phyloP scores from a whole-genome alignment of 768 basidiomycete species.

The Termitomyces sp. region DNA sequence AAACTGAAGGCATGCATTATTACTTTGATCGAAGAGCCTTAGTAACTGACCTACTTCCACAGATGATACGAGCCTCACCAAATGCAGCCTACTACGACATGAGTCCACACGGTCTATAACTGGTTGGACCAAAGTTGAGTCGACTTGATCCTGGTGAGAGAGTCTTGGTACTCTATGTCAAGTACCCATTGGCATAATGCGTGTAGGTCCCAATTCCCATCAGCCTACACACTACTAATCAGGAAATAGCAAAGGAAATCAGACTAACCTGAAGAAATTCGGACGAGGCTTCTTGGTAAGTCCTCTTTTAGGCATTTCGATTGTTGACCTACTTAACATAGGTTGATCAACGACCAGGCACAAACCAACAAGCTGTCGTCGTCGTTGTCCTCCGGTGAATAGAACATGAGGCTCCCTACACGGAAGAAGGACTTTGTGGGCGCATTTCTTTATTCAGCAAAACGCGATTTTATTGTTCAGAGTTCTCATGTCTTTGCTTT shows the following conservation, averaged over 20 bases:
- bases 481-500: not conserved
- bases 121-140: not conserved
- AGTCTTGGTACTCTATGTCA: not conserved
- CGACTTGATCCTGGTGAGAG: not conserved
- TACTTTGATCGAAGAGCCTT: no score
- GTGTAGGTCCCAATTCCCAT: not conserved
- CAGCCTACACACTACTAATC: not conserved
- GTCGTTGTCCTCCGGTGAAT: slow-evolving; percentile 2
- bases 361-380: not conserved
- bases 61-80: not conserved
- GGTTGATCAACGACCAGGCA: slow-evolving; percentile 4
- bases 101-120: not conserved
- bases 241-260: not conserved
- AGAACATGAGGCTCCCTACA: slow-evolving; percentile 9
- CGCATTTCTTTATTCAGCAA: not conserved
- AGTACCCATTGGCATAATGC: not conserved
- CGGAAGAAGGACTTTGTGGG: not conserved
- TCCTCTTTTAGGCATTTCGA: not conserved
- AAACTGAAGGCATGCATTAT: no score
- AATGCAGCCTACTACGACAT: not conserved
- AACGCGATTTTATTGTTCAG: not conserved
- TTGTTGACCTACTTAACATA: not conserved
- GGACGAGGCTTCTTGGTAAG: not conserved
- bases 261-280: not conserved
- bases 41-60: no score